These are phyloP conservation scores for Coniochaeta sp. DNA, from an alignment of 2,329 filamentous ascomycete species.

Conservation along the genomic window DNA sequence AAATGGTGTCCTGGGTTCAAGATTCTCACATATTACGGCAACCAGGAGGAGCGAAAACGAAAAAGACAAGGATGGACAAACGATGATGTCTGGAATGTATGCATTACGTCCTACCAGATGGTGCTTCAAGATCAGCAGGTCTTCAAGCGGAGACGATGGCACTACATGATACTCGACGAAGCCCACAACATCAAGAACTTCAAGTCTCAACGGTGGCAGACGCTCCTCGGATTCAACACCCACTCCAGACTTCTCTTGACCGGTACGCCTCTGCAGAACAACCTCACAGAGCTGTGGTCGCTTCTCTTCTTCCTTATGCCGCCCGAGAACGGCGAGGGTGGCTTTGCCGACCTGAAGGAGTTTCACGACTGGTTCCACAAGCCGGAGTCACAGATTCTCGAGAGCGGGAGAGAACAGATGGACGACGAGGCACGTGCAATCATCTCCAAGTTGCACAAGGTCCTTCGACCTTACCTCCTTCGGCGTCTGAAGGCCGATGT, in stretches of 20 bases:
- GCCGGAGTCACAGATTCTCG: conserved; percentile 90
- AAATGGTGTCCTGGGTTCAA: conserved; percentile 99
- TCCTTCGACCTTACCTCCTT: conserved; percentile 84
- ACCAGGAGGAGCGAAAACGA: conserved; percentile 80
- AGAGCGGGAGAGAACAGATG: conserved; percentile 88
- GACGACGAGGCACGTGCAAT: conserved; percentile 90
- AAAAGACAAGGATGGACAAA: conserved; percentile 93
- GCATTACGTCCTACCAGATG: conserved; percentile 95
- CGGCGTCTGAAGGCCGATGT: conserved; percentile 91
- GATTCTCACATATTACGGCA: conserved; percentile 93
- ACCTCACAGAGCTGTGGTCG: conserved; percentile 94
- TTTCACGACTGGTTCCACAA: conserved; percentile 96
- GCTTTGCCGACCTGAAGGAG: conserved; percentile 90
- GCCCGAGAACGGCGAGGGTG: conserved; percentile 76
- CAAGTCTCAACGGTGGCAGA: conserved; percentile 95
- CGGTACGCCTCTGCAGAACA: conserved; percentile 94
- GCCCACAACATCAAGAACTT: conserved; percentile 99
- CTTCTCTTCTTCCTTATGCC: conserved; percentile 95
- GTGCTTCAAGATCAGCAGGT: conserved; percentile 91
- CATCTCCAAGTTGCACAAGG: conserved; percentile 88
- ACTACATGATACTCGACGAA: conserved; percentile 97
- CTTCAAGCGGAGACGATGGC: conserved; percentile 88
- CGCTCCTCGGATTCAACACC: conserved; percentile 87
- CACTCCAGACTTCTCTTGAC: conserved; percentile 81
- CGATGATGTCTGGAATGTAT: conserved; percentile 91